Evolutionary conservation across 495 filamentous ascomycete species (phyloP), one percentile per base, ranked within the genome.

Genomic region (Neurospora sublineolata): DNA sequence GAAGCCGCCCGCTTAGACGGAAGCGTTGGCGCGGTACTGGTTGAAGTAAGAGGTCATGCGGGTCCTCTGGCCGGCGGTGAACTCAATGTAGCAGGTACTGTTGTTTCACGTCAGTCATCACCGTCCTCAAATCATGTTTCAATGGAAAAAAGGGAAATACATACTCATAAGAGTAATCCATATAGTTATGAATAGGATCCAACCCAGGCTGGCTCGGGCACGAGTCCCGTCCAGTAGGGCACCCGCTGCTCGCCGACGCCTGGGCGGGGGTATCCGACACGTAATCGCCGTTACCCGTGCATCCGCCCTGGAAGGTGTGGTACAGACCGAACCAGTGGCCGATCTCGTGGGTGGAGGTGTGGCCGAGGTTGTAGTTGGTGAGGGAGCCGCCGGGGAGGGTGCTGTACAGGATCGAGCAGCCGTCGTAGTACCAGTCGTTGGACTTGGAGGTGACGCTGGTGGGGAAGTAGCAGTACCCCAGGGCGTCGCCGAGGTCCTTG

Each of bases 251-350:
- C n/a, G 83, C 73, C 42, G 77, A 78, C 9, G 76, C 76, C 82
- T 91, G 83, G 27, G 84, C 75, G 1, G 88, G 86, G 58, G 89
- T 91, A 71, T 91, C 89, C 52, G 81, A 77, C 37, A 91, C 83
- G 14, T 71, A 83, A 76, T 90, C 89, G 11, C 88, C 88, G 4
- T 75, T 70, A 12, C 85, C 82, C 6, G 73, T 75, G 79, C 89
- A 91, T 9, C 83, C 83, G 37, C 88, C 89, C 81, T 91, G 84
- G 81, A 91, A 91, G 41, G 87, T 89, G 77, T 91, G 89, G 79
- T 85, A 84, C 37, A 91, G 81, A 64, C 87, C 86, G 69, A 91
- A 81, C 87, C 88, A 91, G 80, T 91, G 89, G 20, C 88, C 89
- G 64, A 88, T 83, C 81, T 90, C 89, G 81, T 91, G 89, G 40